A percentile compares a stretch with the other conserved stretches of the same genome.
Conservation (phyloP, 805 yeast genomes). For the Cyberlindnera xylosilytica region DNA sequence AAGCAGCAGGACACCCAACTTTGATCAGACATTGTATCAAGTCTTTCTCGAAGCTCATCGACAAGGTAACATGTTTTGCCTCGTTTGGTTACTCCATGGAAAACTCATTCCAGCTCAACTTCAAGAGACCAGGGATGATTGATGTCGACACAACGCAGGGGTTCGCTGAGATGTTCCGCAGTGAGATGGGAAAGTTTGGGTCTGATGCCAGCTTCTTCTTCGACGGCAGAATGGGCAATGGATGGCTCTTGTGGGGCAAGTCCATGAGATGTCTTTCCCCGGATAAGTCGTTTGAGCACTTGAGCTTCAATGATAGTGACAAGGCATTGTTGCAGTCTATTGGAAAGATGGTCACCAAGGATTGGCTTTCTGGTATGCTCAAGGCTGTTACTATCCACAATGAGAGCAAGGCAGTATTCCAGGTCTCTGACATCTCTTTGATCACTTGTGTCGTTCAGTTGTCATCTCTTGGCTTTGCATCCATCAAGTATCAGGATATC, state of each 20-base stretch:
- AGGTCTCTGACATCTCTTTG: conserved; percentile 60
- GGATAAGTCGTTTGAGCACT: conserved; percentile 27
- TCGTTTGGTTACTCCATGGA: conserved; percentile 44
- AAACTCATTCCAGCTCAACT: conserved; percentile 39
- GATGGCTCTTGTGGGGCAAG: conserved; percentile 78
- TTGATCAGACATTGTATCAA: conserved; percentile 57
- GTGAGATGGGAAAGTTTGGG: conserved; percentile 48
- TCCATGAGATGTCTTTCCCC: conserved; percentile 41
- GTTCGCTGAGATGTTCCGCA: conserved; percentile 41
- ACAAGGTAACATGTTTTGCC: conserved; percentile 44
- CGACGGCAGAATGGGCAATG: conserved; percentile 53
- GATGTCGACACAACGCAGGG: conserved; percentile 37
- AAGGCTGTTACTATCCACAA: conserved; percentile 59
- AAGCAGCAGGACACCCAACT: conserved; percentile 57
- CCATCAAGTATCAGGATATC: conserved; percentile 48
- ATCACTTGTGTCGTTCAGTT: conserved; percentile 49
- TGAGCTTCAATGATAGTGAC: conserved; percentile 42
- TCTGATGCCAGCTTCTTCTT: conserved; percentile 47
- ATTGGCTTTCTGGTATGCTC: conserved; percentile 56
- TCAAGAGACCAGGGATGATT: conserved; percentile 34
- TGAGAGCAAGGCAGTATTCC: conserved; percentile 65
- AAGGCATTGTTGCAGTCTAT: conserved; percentile 36
- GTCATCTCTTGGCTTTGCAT: conserved; percentile 41
- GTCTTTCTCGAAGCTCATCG: conserved; percentile 53
- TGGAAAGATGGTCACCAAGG: conserved; percentile 45